Evolutionary conservation across 73 alveolate genomes (phyloP).

Genomic region (Paraurostyla sp.): DNA sequence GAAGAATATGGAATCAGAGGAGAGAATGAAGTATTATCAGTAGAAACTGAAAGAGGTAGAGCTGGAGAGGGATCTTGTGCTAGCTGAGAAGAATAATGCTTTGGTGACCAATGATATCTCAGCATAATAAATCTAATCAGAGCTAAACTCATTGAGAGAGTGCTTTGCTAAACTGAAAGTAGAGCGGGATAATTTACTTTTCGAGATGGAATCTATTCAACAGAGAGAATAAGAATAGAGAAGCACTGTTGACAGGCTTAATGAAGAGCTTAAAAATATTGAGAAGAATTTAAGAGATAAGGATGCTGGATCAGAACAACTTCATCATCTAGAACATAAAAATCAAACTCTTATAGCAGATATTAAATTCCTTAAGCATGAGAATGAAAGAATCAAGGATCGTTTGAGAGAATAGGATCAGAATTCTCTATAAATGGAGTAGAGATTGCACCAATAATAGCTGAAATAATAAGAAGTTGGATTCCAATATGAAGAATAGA

Average conservation of each 20-base stretch:
- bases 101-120: slow-evolving; percentile 50
- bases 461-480: not conserved
- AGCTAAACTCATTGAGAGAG: slow-evolving; percentile 60
- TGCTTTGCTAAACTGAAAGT: slow-evolving; percentile 68
- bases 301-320: no score
- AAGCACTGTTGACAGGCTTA: slow-evolving; percentile 13
- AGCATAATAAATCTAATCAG: slow-evolving; percentile 25
- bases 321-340: slow-evolving; percentile 32
- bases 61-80: slow-evolving; percentile 47
- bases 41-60: slow-evolving; percentile 57
- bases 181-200: slow-evolving; percentile 60
- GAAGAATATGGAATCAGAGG: slow-evolving; percentile 31
- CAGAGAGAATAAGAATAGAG: slow-evolving; percentile 52
- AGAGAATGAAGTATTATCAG: not conserved
- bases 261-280: slow-evolving; percentile 51
- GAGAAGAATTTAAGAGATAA: not conserved
- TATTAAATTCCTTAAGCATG: slow-evolving; percentile 9
- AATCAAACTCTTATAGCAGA: slow-evolving; percentile 1
- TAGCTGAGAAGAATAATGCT: slow-evolving; percentile 55
- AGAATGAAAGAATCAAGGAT: slow-evolving; percentile 56
- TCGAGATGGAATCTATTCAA: slow-evolving; percentile 1
- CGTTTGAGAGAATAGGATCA: slow-evolving; percentile 20
- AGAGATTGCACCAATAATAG: slow-evolving; percentile 1
- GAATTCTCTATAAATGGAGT: not conserved
- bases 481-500: not conserved